phyloP scores from a whole-genome alignment of 1,284 basidiomycete genomes.

The Wallemia ichthyophaga region DNA sequence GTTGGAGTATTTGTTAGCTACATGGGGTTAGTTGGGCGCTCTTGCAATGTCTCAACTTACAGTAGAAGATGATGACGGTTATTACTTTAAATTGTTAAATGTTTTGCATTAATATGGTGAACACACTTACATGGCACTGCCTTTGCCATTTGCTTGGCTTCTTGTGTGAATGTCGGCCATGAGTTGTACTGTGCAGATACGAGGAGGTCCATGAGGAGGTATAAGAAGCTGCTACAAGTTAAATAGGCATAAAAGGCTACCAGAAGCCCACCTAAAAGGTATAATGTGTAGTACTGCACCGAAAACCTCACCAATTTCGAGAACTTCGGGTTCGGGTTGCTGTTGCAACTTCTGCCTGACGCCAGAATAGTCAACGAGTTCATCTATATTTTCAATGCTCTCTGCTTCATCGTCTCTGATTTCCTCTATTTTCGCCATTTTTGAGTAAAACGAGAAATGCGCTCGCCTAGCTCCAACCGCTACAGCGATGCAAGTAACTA shows the following conservation, averaged over 20 bases:
- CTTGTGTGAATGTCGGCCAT: background rate
- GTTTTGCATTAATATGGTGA: no score
- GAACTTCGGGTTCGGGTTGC: background rate
- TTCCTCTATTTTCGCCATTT: background rate
- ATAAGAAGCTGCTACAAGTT: background rate
- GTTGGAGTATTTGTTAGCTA: background rate
- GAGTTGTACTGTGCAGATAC: background rate
- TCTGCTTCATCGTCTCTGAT: background rate
- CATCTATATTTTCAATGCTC: background rate
- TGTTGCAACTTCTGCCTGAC: background rate
- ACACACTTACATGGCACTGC: background rate
- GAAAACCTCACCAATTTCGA: background rate
- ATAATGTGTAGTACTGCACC: background rate
- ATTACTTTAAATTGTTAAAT: background rate
- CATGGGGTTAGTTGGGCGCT: background rate
- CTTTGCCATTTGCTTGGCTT: background rate
- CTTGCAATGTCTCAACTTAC: background rate
- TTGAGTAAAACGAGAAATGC: background rate
- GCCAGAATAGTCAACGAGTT: background rate
- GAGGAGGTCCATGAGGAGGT: constrained; percentile 2
- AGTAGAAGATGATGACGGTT: background rate
- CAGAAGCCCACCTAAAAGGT: background rate
- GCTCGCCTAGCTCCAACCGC: background rate
- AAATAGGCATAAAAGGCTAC: background rate
- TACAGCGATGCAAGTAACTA: background rate